A percentile compares a stretch with the other conserved stretches of the same genome.
Conservation (phyloP, 345 rosid genomes). For the Durio zibethinus region DNA sequence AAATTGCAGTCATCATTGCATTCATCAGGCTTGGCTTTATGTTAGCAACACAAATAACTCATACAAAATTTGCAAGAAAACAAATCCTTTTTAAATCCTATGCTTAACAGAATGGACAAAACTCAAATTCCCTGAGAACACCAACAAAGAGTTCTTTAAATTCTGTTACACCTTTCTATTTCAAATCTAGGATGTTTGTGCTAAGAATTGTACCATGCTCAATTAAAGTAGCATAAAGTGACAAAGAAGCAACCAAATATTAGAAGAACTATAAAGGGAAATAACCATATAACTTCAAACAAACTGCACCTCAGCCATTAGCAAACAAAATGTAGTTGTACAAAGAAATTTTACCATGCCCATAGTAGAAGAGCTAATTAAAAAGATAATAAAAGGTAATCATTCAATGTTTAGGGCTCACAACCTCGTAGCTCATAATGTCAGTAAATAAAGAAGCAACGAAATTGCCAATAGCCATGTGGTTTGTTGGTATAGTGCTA, state of each 20-base stretch:
- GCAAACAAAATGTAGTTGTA: neutral
- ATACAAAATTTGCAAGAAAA: conserved; percentile 5
- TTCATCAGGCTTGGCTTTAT: neutral
- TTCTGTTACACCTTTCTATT: neutral
- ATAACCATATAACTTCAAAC: neutral
- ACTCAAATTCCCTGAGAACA: neutral
- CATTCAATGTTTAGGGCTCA: neutral
- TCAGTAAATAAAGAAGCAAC: neutral
- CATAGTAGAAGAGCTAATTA: neutral
- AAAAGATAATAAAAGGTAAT: neutral
- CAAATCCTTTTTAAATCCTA: neutral
- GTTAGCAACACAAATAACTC: neutral
- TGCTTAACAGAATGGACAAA: neutral
- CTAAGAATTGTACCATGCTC: neutral
- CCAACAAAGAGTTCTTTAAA: neutral
- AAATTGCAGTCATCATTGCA: neutral
- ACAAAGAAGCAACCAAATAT: neutral
- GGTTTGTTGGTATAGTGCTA: too few species aligned
- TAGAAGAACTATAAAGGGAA: neutral
- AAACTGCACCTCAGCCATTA: neutral
- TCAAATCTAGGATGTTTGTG: neutral
- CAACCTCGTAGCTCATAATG: neutral
- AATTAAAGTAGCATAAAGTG: neutral
- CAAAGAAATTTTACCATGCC: neutral
- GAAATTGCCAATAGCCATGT: too few species aligned